These are phyloP conservation scores for Hypoxylon lienhwacheense DNA, from an alignment of 495 filamentous ascomycete species.

Conservation along the genomic window DNA sequence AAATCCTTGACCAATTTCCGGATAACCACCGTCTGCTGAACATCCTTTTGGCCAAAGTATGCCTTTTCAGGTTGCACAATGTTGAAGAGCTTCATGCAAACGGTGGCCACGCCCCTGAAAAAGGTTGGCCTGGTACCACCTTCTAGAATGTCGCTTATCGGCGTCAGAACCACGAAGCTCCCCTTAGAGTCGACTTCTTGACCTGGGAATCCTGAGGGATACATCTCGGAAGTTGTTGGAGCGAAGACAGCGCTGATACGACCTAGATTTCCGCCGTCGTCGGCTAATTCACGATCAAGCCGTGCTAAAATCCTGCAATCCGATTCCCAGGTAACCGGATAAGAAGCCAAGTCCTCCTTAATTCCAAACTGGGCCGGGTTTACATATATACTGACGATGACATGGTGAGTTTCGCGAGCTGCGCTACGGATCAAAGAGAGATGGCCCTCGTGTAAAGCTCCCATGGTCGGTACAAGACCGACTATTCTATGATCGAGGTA, in stretches of 20 bases:
- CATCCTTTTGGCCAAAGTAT: constrained; percentile 98
- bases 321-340: constrained; percentile 85
- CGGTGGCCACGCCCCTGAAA: constrained; percentile 92
- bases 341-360: constrained; percentile 81
- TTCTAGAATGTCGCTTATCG: constrained; percentile 77
- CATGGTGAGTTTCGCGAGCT: constrained; percentile 76
- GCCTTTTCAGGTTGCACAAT: constrained; percentile 82
- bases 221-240: constrained; percentile 81
- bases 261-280: constrained; percentile 58
- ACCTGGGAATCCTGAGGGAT: constrained; percentile 80
- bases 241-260: constrained; percentile 81
- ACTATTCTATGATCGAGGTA: constrained; percentile 70
- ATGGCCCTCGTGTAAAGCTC: constrained; percentile 90
- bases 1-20: constrained; percentile 86
- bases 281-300: constrained; percentile 72
- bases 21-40: constrained; percentile 93
- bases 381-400: constrained; percentile 89
- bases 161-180: constrained; percentile 92
- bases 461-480: constrained; percentile 95
- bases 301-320: constrained; percentile 67
- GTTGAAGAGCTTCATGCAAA: constrained; percentile 97
- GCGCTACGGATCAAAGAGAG: constrained; percentile 84
- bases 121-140: constrained; percentile 89
- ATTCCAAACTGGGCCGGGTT: constrained; percentile 97
- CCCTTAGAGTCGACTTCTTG: constrained; percentile 75